A percentile compares a stretch with the other conserved stretches of the same genome.
These are phyloP conservation scores for Penicillium maclennaniae DNA, from an alignment of 495 filamentous ascomycete species.

Conservation along the genomic window DNA sequence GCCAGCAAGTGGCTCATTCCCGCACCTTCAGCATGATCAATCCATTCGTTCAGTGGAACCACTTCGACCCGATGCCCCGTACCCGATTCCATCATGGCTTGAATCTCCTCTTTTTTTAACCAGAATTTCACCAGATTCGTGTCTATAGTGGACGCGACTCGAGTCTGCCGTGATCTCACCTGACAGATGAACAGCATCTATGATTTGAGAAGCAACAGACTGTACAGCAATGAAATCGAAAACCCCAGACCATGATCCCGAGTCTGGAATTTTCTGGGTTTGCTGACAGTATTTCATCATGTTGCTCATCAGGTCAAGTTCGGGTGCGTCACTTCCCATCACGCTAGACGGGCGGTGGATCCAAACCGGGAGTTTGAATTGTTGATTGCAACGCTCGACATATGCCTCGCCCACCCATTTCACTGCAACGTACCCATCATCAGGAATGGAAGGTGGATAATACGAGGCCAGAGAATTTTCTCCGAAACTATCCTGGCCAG, in stretches of 20 bases:
- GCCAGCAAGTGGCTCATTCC: constrained; percentile 23
- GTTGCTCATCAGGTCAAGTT: constrained; percentile 27
- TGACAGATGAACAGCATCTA: constrained; percentile 9
- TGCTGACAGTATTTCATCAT: constrained; percentile 17
- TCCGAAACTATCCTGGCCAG: constrained; percentile 13
- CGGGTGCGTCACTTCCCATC: constrained; percentile 11
- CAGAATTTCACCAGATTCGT: constrained; percentile 20
- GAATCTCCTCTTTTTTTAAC: constrained; percentile 15
- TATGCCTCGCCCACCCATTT: constrained; percentile 54
- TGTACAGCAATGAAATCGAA: constrained; percentile 27
- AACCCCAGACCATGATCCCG: constrained; percentile 15
- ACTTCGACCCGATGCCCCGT: constrained; percentile 12
- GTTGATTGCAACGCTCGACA: constrained; percentile 33
- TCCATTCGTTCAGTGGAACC: constrained; percentile 15
- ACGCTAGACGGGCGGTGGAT: constrained; percentile 38
- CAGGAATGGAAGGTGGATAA: constrained; percentile 12
- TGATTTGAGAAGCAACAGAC: constrained; percentile 16
- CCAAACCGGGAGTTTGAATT: constrained; percentile 29
- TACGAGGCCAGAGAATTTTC: constrained; percentile 16
- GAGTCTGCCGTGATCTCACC: neutral
- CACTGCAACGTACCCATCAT: constrained; percentile 44
- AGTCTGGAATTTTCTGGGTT: constrained; percentile 18
- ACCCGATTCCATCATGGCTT: constrained; percentile 12
- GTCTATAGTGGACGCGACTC: neutral
- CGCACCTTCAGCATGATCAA: constrained; percentile 14